A percentile compares a stretch with the other conserved stretches of the same genome.
These are phyloP conservation scores for Xanthoconium stramineum DNA, from an alignment of 768 basidiomycete species.

Conservation along the genomic window DNA sequence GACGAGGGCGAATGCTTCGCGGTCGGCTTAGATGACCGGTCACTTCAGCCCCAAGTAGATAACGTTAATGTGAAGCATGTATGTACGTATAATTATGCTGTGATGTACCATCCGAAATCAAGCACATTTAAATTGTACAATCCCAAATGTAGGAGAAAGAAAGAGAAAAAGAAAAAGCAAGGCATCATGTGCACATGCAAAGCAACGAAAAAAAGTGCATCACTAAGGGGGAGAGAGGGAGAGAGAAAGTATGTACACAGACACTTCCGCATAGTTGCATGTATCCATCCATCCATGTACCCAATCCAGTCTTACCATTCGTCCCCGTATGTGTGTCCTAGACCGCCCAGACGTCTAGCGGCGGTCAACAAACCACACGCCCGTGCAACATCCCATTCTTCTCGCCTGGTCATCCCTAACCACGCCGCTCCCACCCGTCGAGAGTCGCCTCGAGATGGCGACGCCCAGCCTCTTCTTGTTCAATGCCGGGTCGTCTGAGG, in stretches of 20 bases:
- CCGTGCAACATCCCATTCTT: conserved; percentile 34
- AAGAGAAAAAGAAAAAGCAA: background rate
- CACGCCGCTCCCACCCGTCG: conserved; percentile 2
- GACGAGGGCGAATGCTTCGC: no score
- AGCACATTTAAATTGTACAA: conserved; percentile 4
- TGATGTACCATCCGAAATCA: conserved; percentile 9
- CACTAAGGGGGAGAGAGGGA: background rate
- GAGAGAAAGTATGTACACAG: background rate
- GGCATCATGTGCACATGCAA: background rate
- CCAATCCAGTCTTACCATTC: background rate
- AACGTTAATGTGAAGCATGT: background rate
- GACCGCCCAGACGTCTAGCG: no score
- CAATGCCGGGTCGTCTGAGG: conserved; percentile 45
- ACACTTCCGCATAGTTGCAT: background rate
- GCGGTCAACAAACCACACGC: conserved; percentile 36
- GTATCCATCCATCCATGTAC: background rate
- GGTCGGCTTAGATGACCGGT: no score
- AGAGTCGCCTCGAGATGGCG: conserved; percentile 27
- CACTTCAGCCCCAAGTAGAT: no score
- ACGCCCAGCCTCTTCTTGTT: conserved; percentile 51
- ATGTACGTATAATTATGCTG: no score
- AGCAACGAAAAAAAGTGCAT: background rate
- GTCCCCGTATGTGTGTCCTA: background rate
- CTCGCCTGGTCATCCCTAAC: background rate
- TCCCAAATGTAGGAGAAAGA: background rate